Conservation (phyloP, 768 basidiomycete species). For the Kwoniella sp. region DNA sequence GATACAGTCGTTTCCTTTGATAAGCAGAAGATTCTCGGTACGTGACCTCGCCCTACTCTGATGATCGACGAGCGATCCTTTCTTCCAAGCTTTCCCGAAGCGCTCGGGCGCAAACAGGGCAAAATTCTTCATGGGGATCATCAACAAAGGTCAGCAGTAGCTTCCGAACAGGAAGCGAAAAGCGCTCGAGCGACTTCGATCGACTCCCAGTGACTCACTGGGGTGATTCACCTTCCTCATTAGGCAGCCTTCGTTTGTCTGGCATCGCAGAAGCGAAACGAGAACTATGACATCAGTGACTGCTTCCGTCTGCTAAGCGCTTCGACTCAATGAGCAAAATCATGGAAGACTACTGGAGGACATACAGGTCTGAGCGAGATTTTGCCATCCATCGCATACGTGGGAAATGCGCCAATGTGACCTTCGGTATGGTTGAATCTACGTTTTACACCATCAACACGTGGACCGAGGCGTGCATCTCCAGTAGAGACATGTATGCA, state of each 20-base stretch:
- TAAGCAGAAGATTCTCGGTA: too few species aligned
- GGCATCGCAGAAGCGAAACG: too few species aligned
- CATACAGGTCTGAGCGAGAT: constrained; percentile 47
- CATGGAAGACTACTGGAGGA: too few species aligned
- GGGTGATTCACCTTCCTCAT: constrained; percentile 53
- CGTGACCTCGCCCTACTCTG: background rate
- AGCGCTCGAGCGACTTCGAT: too few species aligned
- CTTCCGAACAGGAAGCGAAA: background rate
- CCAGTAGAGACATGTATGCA: too few species aligned
- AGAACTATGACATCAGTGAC: background rate
- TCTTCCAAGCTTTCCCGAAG: constrained; percentile 25
- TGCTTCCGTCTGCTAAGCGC: background rate
- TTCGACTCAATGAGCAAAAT: too few species aligned
- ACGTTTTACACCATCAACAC: background rate
- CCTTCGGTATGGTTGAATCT: constrained; percentile 44
- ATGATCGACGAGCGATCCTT: constrained; percentile 12
- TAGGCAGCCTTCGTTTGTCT: constrained; percentile 51
- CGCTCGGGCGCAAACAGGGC: constrained; percentile 42
- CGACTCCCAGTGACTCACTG: constrained; percentile 25
- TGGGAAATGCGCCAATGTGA: constrained; percentile 49
- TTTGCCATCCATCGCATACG: constrained; percentile 39
- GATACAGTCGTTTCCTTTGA: too few species aligned
- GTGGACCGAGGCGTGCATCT: too few species aligned
- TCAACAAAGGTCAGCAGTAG: background rate
- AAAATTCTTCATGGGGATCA: constrained; percentile 31